phyloP scores from a whole-genome alignment of 2,329 filamentous ascomycete genomes.

The Magnaporthales sp. region DNA sequence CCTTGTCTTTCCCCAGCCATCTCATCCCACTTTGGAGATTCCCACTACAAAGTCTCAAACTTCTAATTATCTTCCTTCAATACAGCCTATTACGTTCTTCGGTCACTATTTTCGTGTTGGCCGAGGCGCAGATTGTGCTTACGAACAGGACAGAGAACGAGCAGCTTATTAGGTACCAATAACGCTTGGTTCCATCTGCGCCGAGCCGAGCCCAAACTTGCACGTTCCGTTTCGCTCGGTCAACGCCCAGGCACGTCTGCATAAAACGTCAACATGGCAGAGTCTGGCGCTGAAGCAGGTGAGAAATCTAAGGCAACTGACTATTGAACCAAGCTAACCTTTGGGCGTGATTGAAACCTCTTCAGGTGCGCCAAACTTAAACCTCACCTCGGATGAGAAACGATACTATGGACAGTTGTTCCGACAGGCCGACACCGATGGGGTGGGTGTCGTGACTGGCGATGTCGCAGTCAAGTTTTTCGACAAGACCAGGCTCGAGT shows the following conservation, averaged over 20 bases:
- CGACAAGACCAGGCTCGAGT: constrained; percentile 85
- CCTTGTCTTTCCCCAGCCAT: constrained; percentile 1
- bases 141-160: neutral
- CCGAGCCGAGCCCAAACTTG: neutral
- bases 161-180: neutral
- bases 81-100: neutral
- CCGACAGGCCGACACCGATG: constrained; percentile 83
- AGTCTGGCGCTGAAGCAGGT: constrained; percentile 4
- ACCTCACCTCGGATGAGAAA: constrained; percentile 87
- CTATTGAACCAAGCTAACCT: neutral
- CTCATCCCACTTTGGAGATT: neutral
- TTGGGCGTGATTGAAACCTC: neutral
- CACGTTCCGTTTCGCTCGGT: neutral
- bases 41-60: neutral
- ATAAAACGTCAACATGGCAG: constrained; percentile 4
- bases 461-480: constrained; percentile 97
- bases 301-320: neutral
- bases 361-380: constrained; percentile 59
- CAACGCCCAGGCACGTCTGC: neutral
- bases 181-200: neutral
- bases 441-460: constrained; percentile 87
- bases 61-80: neutral
- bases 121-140: neutral
- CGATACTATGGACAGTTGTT: constrained; percentile 90
- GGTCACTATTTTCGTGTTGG: neutral